Conservation (phyloP, 2,329 filamentous ascomycete genomes). For the Pyricularia pennisetigena region DNA sequence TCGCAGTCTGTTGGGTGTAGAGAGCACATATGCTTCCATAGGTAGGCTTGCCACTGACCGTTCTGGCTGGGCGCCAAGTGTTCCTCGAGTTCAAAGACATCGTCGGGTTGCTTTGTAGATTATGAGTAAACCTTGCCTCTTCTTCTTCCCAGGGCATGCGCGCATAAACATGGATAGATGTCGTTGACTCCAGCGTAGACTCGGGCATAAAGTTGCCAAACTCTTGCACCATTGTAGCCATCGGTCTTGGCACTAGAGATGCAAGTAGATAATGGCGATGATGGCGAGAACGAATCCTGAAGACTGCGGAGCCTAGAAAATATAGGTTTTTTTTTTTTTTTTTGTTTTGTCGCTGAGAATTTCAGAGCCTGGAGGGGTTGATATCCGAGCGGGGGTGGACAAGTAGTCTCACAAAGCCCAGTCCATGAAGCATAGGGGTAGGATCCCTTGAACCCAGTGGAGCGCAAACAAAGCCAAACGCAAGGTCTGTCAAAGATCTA, state of each 20-base stretch:
- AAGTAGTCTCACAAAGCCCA: background rate
- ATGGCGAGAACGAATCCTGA: background rate
- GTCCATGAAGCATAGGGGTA: background rate
- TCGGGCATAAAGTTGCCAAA: background rate
- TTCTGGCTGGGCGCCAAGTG: background rate
- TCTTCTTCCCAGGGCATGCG: background rate
- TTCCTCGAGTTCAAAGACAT: background rate
- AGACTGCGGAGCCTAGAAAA: background rate
- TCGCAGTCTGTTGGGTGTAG: background rate
- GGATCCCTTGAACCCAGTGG: background rate
- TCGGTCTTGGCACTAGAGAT: background rate
- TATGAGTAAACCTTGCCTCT: background rate
- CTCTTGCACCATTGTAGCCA: background rate
- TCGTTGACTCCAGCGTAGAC: background rate
- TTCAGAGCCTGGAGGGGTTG: background rate
- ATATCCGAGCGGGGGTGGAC: background rate
- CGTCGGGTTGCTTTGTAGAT: background rate
- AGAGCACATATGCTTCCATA: background rate
- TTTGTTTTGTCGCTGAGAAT: background rate
- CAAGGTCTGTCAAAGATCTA: background rate
- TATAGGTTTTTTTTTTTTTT: background rate
- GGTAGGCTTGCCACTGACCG: background rate
- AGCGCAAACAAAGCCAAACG: background rate
- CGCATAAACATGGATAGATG: background rate
- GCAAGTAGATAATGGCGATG: background rate